Evolutionary conservation across 2,329 filamentous ascomycete species (phyloP).

Genomic region (Cladobotryum protrusum): DNA sequence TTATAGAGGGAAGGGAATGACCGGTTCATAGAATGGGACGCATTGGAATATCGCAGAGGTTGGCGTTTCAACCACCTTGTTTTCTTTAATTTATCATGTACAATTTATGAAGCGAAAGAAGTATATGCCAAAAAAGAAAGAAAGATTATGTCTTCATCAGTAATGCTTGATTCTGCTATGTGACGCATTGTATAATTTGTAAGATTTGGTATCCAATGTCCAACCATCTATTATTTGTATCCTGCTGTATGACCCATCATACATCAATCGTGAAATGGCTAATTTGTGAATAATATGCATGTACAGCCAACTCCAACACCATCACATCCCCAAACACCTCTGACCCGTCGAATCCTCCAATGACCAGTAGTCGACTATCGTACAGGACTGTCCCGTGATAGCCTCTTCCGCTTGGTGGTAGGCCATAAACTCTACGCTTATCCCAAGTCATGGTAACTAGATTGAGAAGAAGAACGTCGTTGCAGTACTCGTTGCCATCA

Average conservation of each 20-base stretch:
- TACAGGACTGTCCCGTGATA: slow-evolving; percentile 63
- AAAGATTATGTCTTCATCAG: too few relatives aligned
- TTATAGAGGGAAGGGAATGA: too few relatives aligned
- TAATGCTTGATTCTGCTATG: too few relatives aligned
- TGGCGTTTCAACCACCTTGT: too few relatives aligned
- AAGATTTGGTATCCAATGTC: too few relatives aligned
- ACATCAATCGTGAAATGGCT: slow-evolving; percentile 67
- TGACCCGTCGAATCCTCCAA: slow-evolving; percentile 62
- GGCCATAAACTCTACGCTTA: slow-evolving; percentile 56
- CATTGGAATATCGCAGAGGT: too few relatives aligned
- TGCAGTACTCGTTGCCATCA: slow-evolving; percentile 63
- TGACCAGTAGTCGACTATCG: slow-evolving; percentile 57
- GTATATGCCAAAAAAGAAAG: too few relatives aligned
- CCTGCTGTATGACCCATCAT: slow-evolving; percentile 22
- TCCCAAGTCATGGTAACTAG: slow-evolving; percentile 72
- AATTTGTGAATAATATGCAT: slow-evolving; percentile 68
- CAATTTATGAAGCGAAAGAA: too few relatives aligned
- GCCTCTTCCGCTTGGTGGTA: slow-evolving; percentile 55
- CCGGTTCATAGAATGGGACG: too few relatives aligned
- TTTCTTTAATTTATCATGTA: too few relatives aligned
- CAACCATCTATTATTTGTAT: too few relatives aligned
- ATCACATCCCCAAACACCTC: slow-evolving; percentile 64
- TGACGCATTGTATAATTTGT: too few relatives aligned
- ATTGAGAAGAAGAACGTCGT: slow-evolving; percentile 62
- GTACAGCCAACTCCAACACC: slow-evolving; percentile 61